Conservation (phyloP, 176 grass and related monocot species). For the Olyra latifolia region DNA sequence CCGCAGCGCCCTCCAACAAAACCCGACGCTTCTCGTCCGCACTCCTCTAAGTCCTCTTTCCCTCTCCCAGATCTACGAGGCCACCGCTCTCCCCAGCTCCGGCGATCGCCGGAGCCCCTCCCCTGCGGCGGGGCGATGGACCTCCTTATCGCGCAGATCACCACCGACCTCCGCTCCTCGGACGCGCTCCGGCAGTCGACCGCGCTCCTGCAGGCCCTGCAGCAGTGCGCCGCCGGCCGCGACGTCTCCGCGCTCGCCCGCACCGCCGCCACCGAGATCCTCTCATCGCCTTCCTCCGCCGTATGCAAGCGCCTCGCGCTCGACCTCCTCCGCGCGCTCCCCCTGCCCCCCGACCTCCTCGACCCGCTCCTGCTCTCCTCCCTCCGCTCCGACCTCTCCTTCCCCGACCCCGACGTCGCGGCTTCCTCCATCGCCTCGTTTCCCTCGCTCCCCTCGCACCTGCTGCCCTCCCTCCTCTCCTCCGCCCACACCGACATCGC, state of each 20-base stretch:
- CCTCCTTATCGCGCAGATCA: slow-evolving; percentile 90
- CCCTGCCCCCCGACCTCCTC: slow-evolving; percentile 72
- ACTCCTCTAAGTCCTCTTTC: not conserved
- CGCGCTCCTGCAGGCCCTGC: slow-evolving; percentile 80
- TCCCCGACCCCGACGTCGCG: slow-evolving; percentile 89
- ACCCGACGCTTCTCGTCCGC: not conserved
- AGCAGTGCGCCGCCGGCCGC: slow-evolving; percentile 83
- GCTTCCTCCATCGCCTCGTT: slow-evolving; percentile 82
- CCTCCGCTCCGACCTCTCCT: slow-evolving; percentile 81
- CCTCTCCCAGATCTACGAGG: slow-evolving; percentile 35
- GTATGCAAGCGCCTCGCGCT: slow-evolving; percentile 93
- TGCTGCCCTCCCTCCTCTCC: slow-evolving; percentile 72
- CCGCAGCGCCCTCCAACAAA: not conserved
- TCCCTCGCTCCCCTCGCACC: slow-evolving; percentile 80
- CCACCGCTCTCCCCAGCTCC: slow-evolving; percentile 30
- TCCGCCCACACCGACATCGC: slow-evolving; percentile 68
- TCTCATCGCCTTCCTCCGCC: slow-evolving; percentile 69
- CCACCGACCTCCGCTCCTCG: slow-evolving; percentile 70
- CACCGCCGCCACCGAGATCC: slow-evolving; percentile 77
- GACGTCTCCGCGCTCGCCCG: slow-evolving; percentile 90
- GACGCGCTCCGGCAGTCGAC: slow-evolving; percentile 92
- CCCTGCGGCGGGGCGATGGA: slow-evolving; percentile 52
- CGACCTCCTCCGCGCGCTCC: slow-evolving; percentile 81
- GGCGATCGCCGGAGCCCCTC: slow-evolving; percentile 40
- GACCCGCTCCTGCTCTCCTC: slow-evolving; percentile 75